Base-by-base conservation (phyloP, 495 filamentous ascomycete genomes). In the Gamarada debralockiae region DNA sequence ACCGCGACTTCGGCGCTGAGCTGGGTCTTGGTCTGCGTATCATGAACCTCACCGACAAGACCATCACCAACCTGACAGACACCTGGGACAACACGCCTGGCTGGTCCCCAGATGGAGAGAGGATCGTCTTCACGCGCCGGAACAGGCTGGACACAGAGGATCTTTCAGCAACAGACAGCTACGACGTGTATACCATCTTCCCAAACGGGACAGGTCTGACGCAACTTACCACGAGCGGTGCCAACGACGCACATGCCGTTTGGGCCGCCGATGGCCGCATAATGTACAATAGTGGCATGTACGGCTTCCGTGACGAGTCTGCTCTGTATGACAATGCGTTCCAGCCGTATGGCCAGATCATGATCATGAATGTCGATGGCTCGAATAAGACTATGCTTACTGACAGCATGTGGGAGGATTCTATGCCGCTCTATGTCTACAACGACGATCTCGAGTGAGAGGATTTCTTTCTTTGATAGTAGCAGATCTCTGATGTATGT, bases 201-300 rank as follows among this genome's bases (percentile, higher is more conserved):
- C 62, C 67, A 1, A 66, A 75, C 52, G 70, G 70, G 0, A 65
- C 59, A 0, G 67, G 69, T 31, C 51, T 73, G 22, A 56, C 40
- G 7, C 46, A 62, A 3, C 43, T 73, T n/a, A 72, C 71, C 1
- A 58, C 44, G 23, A 67, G 64, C 46, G 56, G 56, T 7, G 65
- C 68, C 17, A 72, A 73, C 45, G 71, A 73, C 60, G 71, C 70
- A 0, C 70, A 72, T 55, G 70, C 71, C 9, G 67, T 70, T 0
- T 75, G 73, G 71, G 39, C 52, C 3, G 24, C 42, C 27, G 52
- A 62, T 49, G 48, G 52, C n/a, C 38, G 48, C 8, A 62, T 62
- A 27, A 53, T 62, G 52, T 59, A 36, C 20, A 53, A 23, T 24
- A 59, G 27, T 1, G 59, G 52, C 3, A 56, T 56, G 42, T 59